These are phyloP conservation scores for Neonectria faginata DNA, from an alignment of 2,329 filamentous ascomycete genomes.

Conservation along the genomic window DNA sequence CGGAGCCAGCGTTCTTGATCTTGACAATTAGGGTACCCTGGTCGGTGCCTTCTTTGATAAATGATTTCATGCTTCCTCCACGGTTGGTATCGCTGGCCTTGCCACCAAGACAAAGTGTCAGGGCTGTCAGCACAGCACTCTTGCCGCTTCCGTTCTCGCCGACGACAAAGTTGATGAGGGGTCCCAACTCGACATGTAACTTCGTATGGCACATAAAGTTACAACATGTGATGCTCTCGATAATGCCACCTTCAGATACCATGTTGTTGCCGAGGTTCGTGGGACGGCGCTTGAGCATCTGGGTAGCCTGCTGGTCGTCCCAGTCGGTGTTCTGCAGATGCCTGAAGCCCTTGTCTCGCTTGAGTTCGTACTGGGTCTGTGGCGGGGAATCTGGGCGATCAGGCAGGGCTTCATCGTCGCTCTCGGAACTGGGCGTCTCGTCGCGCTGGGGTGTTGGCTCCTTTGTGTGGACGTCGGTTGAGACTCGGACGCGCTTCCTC, in stretches of 20 bases:
- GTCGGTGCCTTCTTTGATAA: conserved; percentile 91
- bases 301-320: conserved; percentile 74
- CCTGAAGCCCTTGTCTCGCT: conserved; percentile 69
- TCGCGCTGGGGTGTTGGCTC: conserved; percentile 34
- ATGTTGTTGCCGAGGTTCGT: conserved; percentile 72
- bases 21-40: conserved; percentile 81
- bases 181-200: conserved; percentile 86
- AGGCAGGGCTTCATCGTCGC: conserved; percentile 48
- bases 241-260: conserved; percentile 84
- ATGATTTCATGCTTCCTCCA: conserved; percentile 86
- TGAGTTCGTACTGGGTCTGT: conserved; percentile 71
- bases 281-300: conserved; percentile 67
- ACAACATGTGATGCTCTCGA: conserved; percentile 85
- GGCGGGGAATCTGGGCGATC: conserved; percentile 53
- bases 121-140: conserved; percentile 91
- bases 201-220: conserved; percentile 98
- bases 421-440: conserved; percentile 46
- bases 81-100: conserved; percentile 95
- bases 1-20: conserved; percentile 89
- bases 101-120: conserved; percentile 93
- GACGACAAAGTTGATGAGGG: conserved; percentile 97
- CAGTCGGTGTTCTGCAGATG: conserved; percentile 67
- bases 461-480: conserved; percentile 39
- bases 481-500: conserved; percentile 52
- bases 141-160: conserved; percentile 98